Evolutionary conservation across 2,329 filamentous ascomycete species (phyloP), one percentile per base, ranked within the genome.

Genomic region (Stachybotrys echinatus): DNA sequence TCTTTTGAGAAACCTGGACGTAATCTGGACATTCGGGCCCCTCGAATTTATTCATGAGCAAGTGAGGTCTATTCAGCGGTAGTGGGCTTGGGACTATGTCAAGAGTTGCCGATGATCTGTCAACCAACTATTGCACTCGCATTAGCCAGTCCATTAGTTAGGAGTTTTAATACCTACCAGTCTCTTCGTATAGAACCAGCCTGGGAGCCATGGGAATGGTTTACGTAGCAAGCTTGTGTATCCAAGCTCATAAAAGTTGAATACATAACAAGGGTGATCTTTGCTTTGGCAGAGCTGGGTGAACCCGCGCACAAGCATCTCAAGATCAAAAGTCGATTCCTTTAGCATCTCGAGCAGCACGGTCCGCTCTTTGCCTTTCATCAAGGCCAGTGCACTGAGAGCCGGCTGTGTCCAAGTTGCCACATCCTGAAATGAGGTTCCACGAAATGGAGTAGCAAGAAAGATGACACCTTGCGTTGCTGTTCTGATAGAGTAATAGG

Each of bases 361-460:
- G 43, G 2, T 56, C 22, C 55, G 50, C 48, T 48, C 17, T 42
- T 48, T 50, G 40, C 43, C 46, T 38, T 39, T 39, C 7, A 58
- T 45, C 12, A 23, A 51, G 39, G 54, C 57, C 51, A 27, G 51
- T 31, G 38, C 21, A 14, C 39, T 51, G 40, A 62, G 42, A 21
- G 50, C 42, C 12, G 48, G 53, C 42, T 59, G 53, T 23, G 55
- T 55, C 52, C 52, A 61, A 6, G 12, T 12, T 4, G 59, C 56
- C 5, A 64, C 52, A n/a, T 60, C 50, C 43, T 55, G 20, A 49
- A 62, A 62, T 5, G 58, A 55, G 23, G 60, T 64, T 1, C 62
- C 61, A 23, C 54, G 47, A 47, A 65, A 65, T 1, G 63, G 63
- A 3, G 61, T 65, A 12, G 59, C 56, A 20, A 65, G 57, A 38